Evolutionary conservation across 23 red algal genomes (phyloP), one percentile per base, ranked within the genome.

Genomic region (Pyropia haitanensis): DNA sequence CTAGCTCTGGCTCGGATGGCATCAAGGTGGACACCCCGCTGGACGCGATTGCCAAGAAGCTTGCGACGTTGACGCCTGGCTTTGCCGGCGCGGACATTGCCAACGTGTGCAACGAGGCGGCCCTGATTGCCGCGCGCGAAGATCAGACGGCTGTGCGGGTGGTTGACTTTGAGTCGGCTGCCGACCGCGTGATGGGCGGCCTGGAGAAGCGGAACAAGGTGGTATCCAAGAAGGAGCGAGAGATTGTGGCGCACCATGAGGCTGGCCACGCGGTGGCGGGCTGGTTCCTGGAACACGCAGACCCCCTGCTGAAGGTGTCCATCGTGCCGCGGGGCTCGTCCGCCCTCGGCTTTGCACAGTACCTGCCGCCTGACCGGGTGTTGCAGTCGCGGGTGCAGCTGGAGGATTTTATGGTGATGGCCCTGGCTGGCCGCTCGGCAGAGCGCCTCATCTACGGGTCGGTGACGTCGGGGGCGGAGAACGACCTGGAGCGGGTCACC

Each of bases 61-160:
- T 98, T 31, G 85, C 94, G 55, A 64, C 94, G 1, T 46, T 98
- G 29, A 89, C 94, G 71, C 94, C 94, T 10, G 94, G 94, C n/a
- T 98, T 98, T 75, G 67, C 94, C 32, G 94, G 94, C n/a, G 94
- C 94, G 6, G 94, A 98, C 69, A 98, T 98, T 83, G 94, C 94
- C 1, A 98, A 98, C 53, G 87, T 90, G 23, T 98, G 94, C 67
- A 98, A 98, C 49, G 94, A 98, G 67, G 94, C 86, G 0, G 94
- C 94, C 19, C 56, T 98, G 14, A 98, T 98, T 49, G 94, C 94
- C 0, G 94, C 94, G 50, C 73, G 94, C 3, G 29, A 31, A 12
- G 78, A 83, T 46, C 87, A 88, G 53, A 67, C 79, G 18, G 56
- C 28, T 39, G 81, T 98, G 22, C 80, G 81, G 66, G 64, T 98